Conservation (phyloP, 2,329 filamentous ascomycete species). For the Colletotrichum costaricense region DNA sequence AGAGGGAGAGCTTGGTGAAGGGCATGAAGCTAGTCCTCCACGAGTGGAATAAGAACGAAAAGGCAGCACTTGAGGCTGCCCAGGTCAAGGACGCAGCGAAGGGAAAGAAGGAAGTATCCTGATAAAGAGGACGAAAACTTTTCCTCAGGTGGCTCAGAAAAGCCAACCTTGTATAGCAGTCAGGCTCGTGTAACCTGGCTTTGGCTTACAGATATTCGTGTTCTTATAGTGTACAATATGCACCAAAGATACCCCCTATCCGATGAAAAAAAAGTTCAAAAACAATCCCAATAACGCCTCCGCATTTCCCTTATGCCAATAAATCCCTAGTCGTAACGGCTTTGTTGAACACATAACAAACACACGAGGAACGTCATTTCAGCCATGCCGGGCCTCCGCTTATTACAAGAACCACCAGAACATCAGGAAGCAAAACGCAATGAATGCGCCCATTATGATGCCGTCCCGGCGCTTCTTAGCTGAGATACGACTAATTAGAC, state of each 20-base stretch:
- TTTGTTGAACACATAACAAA: slow-evolving; percentile 24
- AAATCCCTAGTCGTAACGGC: slow-evolving; percentile 31
- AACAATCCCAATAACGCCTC: slow-evolving; percentile 31
- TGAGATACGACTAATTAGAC: slow-evolving; percentile 90
- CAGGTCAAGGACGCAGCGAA: slow-evolving; percentile 8
- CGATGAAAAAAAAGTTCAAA: slow-evolving; percentile 1
- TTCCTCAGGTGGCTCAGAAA: slow-evolving; percentile 6
- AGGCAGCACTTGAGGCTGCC: slow-evolving; percentile 40
- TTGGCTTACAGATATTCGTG: slow-evolving; percentile 29
- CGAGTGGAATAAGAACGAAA: slow-evolving; percentile 61
- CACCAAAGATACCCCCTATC: slow-evolving; percentile 35
- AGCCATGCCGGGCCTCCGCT: slow-evolving; percentile 4
- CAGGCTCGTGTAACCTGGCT: slow-evolving; percentile 3
- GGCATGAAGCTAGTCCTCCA: slow-evolving; percentile 72
- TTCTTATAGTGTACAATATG: slow-evolving; percentile 36
- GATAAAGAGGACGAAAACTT: slow-evolving; percentile 1
- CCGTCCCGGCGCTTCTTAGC: slow-evolving; percentile 95
- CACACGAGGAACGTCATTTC: slow-evolving; percentile 5
- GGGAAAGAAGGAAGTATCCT: neutral
- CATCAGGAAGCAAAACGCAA: slow-evolving; percentile 90
- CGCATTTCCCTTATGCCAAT: slow-evolving; percentile 35
- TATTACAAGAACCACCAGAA: slow-evolving; percentile 79
- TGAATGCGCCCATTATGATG: slow-evolving; percentile 90
- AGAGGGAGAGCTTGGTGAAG: slow-evolving; percentile 74
- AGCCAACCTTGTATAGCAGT: slow-evolving; percentile 7